Evolutionary conservation across 2,329 filamentous ascomycete genomes (phyloP).

Genomic region (Fusarium pseudoanthophilum): DNA sequence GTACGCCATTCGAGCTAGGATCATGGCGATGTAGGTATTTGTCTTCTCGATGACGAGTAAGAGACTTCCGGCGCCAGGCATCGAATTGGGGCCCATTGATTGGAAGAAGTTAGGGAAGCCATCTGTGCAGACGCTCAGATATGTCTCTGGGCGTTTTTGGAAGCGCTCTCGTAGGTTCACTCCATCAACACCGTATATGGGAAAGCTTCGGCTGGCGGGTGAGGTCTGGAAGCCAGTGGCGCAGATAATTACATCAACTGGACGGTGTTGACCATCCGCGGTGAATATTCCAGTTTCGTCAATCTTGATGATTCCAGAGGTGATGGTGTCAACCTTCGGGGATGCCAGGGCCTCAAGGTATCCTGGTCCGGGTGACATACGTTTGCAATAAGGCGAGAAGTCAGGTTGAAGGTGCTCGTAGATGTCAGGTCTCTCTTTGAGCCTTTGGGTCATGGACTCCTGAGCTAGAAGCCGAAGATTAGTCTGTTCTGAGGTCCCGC

Average conservation of each 20-base stretch:
- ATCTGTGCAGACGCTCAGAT: slow-evolving; percentile 19
- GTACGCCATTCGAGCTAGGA: slow-evolving; percentile 5
- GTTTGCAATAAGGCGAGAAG: slow-evolving; percentile 18
- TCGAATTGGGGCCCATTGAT: slow-evolving; percentile 14
- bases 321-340: slow-evolving; percentile 12
- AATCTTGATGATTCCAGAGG: not conserved
- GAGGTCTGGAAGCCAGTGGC: slow-evolving; percentile 19
- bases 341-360: slow-evolving; percentile 12
- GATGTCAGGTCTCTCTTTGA: not conserved
- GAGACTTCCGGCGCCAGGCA: not conserved
- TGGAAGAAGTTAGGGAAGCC: slow-evolving; percentile 20
- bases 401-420: slow-evolving; percentile 1
- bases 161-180: slow-evolving; percentile 13
- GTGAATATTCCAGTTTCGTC: not conserved
- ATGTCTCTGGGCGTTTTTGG: slow-evolving; percentile 13
- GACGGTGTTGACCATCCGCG: not conserved
- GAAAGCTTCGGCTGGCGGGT: slow-evolving; percentile 10
- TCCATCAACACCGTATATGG: slow-evolving; percentile 1
- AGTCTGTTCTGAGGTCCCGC: not conserved
- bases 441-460: slow-evolving; percentile 4
- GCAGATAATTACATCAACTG: slow-evolving; percentile 2
- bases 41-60: slow-evolving; percentile 10
- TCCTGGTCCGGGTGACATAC: slow-evolving; percentile 14
- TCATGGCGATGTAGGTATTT: slow-evolving; percentile 5
- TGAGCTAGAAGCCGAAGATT: not conserved